These are phyloP conservation scores for Dipodascopsis tothii DNA, from an alignment of 805 yeast species.

Conservation along the genomic window DNA sequence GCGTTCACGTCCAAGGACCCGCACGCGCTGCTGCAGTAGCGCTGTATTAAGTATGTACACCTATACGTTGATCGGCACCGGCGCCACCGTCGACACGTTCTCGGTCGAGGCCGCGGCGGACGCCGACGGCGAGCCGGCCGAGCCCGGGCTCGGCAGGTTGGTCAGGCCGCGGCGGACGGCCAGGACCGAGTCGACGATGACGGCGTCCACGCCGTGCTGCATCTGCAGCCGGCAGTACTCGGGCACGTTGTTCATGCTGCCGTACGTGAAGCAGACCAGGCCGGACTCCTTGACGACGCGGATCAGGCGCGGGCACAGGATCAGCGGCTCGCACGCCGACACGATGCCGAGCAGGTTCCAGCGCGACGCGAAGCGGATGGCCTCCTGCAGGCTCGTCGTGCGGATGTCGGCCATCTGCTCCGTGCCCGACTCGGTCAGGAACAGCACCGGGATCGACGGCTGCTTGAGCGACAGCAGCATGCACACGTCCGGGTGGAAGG, in stretches of 20 bases:
- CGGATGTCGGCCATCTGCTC: slow-evolving; percentile 79
- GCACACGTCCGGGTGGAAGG: slow-evolving; percentile 93
- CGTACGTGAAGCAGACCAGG: slow-evolving; percentile 87
- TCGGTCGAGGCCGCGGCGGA: no score
- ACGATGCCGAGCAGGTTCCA: slow-evolving; percentile 93
- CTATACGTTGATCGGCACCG: no score
- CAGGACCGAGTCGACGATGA: slow-evolving; percentile 89
- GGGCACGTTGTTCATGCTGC: slow-evolving; percentile 75
- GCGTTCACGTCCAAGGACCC: slow-evolving; percentile 14
- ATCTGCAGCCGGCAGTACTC: slow-evolving; percentile 76
- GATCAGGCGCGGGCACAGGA: slow-evolving; percentile 83
- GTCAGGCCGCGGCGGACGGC: slow-evolving; percentile 21
- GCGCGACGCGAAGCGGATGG: slow-evolving; percentile 78
- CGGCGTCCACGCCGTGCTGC: slow-evolving; percentile 95
- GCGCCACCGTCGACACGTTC: no score
- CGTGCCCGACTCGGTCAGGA: slow-evolving; percentile 84
- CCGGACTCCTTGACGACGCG: slow-evolving; percentile 85
- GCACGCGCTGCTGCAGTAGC: slow-evolving; percentile 8
- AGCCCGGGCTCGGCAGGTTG: neutral
- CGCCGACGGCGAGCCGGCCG: no score
- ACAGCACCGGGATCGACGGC: slow-evolving; percentile 86
- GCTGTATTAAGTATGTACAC: no score
- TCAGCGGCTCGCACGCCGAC: slow-evolving; percentile 76
- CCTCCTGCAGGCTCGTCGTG: slow-evolving; percentile 81
- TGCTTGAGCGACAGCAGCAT: slow-evolving; percentile 78